Conservation (phyloP, 2,329 filamentous ascomycete genomes). For the Xylaria hypoxylon region DNA sequence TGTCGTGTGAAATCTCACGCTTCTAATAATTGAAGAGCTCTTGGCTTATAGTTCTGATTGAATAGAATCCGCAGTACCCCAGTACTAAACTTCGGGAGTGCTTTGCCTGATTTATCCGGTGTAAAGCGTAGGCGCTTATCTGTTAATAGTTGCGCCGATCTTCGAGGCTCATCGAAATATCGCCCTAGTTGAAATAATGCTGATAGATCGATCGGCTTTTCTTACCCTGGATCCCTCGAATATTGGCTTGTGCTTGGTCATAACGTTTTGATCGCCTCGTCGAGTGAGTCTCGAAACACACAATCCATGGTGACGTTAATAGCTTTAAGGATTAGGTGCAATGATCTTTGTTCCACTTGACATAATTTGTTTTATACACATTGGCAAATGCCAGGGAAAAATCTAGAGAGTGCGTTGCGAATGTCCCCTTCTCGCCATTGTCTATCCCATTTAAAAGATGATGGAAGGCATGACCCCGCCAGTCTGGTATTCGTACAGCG, state of each 20-base stretch:
- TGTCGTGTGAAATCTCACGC: neutral
- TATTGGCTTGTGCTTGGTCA: conserved; percentile 13
- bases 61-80: conserved; percentile 12
- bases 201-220: conserved; percentile 18
- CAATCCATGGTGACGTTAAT: conserved; percentile 20
- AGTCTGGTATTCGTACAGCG: conserved; percentile 51
- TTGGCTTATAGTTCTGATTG: conserved; percentile 9
- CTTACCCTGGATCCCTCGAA: conserved; percentile 18
- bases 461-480: conserved; percentile 35
- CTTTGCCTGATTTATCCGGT: conserved; percentile 26
- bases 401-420: conserved; percentile 48
- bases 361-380: conserved; percentile 51
- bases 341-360: conserved; percentile 46
- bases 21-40: neutral
- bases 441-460: conserved; percentile 45
- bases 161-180: conserved; percentile 1
- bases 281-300: conserved; percentile 21
- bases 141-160: conserved; percentile 13
- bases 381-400: conserved; percentile 46
- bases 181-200: neutral
- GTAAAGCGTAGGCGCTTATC: conserved; percentile 25
- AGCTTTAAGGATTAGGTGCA: conserved; percentile 30
- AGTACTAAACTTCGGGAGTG: conserved; percentile 29
- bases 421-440: conserved; percentile 48
- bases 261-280: conserved; percentile 16